Evolutionary conservation across 2,329 filamentous ascomycete species (phyloP).

Genomic region (Aquanectria penicillioides): DNA sequence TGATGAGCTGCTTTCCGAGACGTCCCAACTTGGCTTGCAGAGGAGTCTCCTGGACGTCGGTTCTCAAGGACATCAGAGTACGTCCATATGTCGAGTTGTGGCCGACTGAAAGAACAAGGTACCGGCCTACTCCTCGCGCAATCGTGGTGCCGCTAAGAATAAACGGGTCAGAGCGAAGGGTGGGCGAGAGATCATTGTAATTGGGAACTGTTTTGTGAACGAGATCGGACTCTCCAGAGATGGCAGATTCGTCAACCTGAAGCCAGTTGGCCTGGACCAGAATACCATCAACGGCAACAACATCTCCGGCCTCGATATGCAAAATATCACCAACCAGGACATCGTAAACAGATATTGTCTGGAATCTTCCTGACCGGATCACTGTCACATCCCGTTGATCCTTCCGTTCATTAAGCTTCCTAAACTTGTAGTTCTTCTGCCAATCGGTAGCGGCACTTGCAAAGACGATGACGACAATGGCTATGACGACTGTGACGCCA

Average conservation of each 20-base stretch:
- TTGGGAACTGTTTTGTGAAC: slow-evolving; percentile 71
- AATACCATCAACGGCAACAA: slow-evolving; percentile 76
- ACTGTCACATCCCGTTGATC: slow-evolving; percentile 80
- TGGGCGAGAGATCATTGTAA: slow-evolving; percentile 67
- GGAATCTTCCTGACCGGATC: slow-evolving; percentile 76
- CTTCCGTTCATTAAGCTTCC: slow-evolving; percentile 83
- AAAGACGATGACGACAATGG: slow-evolving; percentile 78
- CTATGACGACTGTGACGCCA: slow-evolving; percentile 81
- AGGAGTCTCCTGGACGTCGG: slow-evolving; percentile 81
- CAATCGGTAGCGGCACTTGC: slow-evolving; percentile 84
- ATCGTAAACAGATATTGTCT: slow-evolving; percentile 76
- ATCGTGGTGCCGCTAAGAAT: slow-evolving; percentile 84
- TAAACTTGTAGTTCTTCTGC: slow-evolving; percentile 84
- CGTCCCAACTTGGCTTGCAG: slow-evolving; percentile 81
- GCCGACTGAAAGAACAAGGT: slow-evolving; percentile 79
- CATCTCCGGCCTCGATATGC: slow-evolving; percentile 77
- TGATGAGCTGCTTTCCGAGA: slow-evolving; percentile 77
- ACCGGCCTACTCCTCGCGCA: slow-evolving; percentile 78
- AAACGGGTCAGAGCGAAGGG: slow-evolving; percentile 73
- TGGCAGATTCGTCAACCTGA: slow-evolving; percentile 79
- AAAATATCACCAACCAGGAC: slow-evolving; percentile 79
- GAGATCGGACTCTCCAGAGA: slow-evolving; percentile 79
- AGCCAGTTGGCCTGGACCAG: slow-evolving; percentile 65
- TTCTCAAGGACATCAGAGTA: slow-evolving; percentile 80
- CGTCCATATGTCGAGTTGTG: slow-evolving; percentile 80